These are phyloP conservation scores for Rhodosporidiobolus odoratus DNA, from an alignment of 768 basidiomycete species.

Conservation along the genomic window DNA sequence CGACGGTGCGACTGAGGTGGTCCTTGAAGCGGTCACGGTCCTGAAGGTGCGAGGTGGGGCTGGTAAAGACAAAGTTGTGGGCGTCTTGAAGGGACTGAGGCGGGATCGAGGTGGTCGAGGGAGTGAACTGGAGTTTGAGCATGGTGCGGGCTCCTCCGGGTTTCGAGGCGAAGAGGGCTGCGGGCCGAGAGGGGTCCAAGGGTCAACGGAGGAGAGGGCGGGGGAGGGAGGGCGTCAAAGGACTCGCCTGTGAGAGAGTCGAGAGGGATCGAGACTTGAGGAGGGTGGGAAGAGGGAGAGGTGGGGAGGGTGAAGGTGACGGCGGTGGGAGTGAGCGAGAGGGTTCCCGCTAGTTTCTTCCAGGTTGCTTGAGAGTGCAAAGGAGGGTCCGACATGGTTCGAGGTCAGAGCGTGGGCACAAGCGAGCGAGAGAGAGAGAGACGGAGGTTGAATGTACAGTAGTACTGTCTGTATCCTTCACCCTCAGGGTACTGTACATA, in stretches of 20 bases:
- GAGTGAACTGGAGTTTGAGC: slow-evolving; percentile 65
- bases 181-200: slow-evolving; percentile 26
- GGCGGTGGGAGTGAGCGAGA: neutral
- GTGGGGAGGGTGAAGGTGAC: slow-evolving; percentile 45
- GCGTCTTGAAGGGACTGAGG: slow-evolving; percentile 52
- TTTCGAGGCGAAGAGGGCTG: slow-evolving; percentile 81
- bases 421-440: no score
- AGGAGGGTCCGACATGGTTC: no score
- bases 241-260: slow-evolving; percentile 57
- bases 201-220: slow-evolving; percentile 24
- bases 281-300: slow-evolving; percentile 60
- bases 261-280: slow-evolving; percentile 60
- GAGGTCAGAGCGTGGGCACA: no score
- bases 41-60: slow-evolving; percentile 56
- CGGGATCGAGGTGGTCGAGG: no score
- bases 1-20: slow-evolving; percentile 70
- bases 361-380: no score
- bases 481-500: no score
- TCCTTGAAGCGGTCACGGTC: slow-evolving; percentile 80
- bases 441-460: no score
- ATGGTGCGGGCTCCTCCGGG: slow-evolving; percentile 72
- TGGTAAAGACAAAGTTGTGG: slow-evolving; percentile 71
- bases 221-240: slow-evolving; percentile 31
- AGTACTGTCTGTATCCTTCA: no score
- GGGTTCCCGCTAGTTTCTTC: no score